Evolutionary conservation across 495 filamentous ascomycete genomes (phyloP).

Genomic region (Aspergillus kassunensis): DNA sequence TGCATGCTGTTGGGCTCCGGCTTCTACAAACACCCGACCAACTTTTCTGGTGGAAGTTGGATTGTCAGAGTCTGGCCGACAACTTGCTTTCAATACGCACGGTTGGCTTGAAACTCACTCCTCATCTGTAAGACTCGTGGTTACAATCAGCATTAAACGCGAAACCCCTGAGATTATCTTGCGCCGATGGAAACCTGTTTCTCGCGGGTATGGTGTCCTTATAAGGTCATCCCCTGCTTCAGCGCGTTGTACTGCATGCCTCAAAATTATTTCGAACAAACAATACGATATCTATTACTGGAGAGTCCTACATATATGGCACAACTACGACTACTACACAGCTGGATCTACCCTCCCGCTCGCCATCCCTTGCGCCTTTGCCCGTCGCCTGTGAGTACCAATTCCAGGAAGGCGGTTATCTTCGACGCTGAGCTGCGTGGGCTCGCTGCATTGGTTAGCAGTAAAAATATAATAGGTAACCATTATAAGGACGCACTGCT

Average conservation of each 20-base stretch:
- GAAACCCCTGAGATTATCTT: constrained; percentile 19
- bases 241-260: constrained; percentile 13
- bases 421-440: too few relatives aligned
- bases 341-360: constrained; percentile 20
- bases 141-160: constrained; percentile 19
- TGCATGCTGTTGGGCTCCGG: constrained; percentile 21
- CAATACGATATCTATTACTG: constrained; percentile 14
- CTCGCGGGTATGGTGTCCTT: constrained; percentile 9
- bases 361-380: too few relatives aligned
- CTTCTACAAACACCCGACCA: constrained; percentile 8
- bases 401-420: too few relatives aligned
- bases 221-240: constrained; percentile 13
- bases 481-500: too few relatives aligned
- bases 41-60: constrained; percentile 21
- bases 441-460: too few relatives aligned
- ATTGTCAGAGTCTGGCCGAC: constrained; percentile 19
- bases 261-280: constrained; percentile 20
- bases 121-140: constrained; percentile 20
- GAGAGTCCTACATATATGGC: constrained; percentile 14
- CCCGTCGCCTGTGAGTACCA: too few relatives aligned
- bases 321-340: constrained; percentile 15
- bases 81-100: constrained; percentile 20
- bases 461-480: too few relatives aligned
- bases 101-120: constrained; percentile 20
- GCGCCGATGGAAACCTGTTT: constrained; percentile 16